phyloP scores from a whole-genome alignment of 108 stramenopile species.

The Cyclotella sp. region DNA sequence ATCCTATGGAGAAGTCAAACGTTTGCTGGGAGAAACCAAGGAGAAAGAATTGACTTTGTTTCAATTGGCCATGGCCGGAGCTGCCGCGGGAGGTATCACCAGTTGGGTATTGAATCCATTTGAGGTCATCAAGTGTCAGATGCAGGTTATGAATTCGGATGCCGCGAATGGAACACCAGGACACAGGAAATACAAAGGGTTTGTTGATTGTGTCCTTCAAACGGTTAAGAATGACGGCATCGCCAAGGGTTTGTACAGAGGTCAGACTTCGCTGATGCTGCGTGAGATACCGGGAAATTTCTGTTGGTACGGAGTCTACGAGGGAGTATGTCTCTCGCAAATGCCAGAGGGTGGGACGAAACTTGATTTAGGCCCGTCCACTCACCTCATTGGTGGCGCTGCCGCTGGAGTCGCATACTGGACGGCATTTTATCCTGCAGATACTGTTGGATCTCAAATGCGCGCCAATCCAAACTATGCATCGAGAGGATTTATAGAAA shows the following conservation, averaged over 20 bases:
- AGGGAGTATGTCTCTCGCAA: conserved; percentile 50
- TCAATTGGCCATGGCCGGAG: conserved; percentile 49
- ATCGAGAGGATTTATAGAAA: conserved; percentile 33
- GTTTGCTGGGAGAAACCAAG: conserved; percentile 39
- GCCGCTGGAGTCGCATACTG: conserved; percentile 57
- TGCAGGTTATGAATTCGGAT: conserved; percentile 55
- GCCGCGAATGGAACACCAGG: background rate
- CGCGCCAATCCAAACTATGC: conserved; percentile 50
- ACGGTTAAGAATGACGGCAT: conserved; percentile 56
- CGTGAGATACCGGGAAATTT: conserved; percentile 60
- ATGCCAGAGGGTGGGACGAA: conserved; percentile 62
- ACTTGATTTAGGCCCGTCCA: conserved; percentile 47
- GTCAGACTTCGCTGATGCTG: conserved; percentile 39
- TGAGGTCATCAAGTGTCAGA: conserved; percentile 57
- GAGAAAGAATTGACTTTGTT: conserved; percentile 46
- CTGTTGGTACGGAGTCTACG: conserved; percentile 59
- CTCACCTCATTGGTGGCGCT: conserved; percentile 57
- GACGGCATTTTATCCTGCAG: conserved; percentile 65
- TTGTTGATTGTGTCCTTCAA: conserved; percentile 53
- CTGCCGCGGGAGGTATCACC: conserved; percentile 40
- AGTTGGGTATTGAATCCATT: conserved; percentile 54
- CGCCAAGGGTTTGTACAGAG: conserved; percentile 49
- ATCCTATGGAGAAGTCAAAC: conserved; percentile 41
- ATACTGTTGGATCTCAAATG: conserved; percentile 54
- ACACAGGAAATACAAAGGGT: conserved; percentile 42